phyloP scores from a whole-genome alignment of 1,284 basidiomycete genomes.

The Tilletia horrida region DNA sequence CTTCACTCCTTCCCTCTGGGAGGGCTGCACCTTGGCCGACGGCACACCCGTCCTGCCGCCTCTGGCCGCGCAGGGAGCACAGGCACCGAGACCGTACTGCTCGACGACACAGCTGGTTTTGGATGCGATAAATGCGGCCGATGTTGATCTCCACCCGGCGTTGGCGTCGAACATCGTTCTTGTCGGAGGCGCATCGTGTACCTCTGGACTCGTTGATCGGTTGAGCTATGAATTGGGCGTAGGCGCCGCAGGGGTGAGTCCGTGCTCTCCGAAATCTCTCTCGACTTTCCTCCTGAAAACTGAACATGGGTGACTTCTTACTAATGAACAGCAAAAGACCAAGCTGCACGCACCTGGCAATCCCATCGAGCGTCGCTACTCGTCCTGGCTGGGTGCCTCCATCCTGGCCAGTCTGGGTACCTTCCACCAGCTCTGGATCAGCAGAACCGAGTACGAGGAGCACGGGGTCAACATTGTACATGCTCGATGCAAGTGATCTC shows the following conservation, averaged over 20 bases:
- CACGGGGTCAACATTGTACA: slow-evolving; percentile 51
- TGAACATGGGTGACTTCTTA: too few species aligned
- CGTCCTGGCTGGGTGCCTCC: slow-evolving; percentile 51
- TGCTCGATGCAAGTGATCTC: slow-evolving; percentile 44
- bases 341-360: slow-evolving; percentile 54
- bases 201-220: slow-evolving; percentile 81
- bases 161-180: slow-evolving; percentile 90
- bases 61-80: neutral
- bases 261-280: too few species aligned
- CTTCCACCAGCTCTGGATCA: slow-evolving; percentile 55
- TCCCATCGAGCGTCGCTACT: slow-evolving; percentile 48
- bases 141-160: slow-evolving; percentile 84
- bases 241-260: slow-evolving; percentile 67
- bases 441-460: slow-evolving; percentile 53
- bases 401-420: slow-evolving; percentile 51
- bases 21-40: slow-evolving; percentile 17
- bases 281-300: too few species aligned
- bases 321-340: slow-evolving; percentile 40
- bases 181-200: slow-evolving; percentile 83
- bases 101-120: slow-evolving; percentile 62
- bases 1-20: slow-evolving; percentile 74
- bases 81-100: neutral
- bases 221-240: slow-evolving; percentile 74
- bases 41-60: slow-evolving; percentile 10
- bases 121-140: slow-evolving; percentile 76